phyloP scores from a whole-genome alignment of 108 stramenopile genomes.

The Conticribra guillardii region DNA sequence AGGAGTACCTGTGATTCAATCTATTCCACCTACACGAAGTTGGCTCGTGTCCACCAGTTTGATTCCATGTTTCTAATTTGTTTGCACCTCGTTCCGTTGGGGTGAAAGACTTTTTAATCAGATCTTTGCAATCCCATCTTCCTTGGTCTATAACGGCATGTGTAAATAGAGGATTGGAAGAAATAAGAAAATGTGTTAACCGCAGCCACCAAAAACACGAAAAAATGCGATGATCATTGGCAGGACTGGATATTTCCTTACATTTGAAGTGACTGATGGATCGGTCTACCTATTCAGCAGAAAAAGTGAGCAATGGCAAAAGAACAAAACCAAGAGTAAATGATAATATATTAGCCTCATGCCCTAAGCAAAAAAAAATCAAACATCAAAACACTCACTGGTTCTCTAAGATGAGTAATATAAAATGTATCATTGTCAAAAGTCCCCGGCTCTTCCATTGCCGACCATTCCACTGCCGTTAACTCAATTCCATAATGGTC shows the following conservation, averaged over 20 bases:
- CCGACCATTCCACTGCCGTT: constrained; percentile 9
- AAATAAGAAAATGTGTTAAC: not conserved
- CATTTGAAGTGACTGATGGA: constrained; percentile 47
- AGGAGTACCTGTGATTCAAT: not conserved
- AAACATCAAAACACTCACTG: constrained; percentile 23
- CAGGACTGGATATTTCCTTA: constrained; percentile 2
- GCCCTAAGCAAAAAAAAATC: not conserved
- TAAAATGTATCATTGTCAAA: constrained; percentile 32
- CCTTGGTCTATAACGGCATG: constrained; percentile 25
- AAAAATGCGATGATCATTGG: not conserved
- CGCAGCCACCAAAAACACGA: not conserved
- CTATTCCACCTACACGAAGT: not conserved
- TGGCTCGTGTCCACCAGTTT: constrained; percentile 2
- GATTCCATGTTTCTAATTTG: constrained; percentile 17
- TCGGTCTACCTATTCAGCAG: constrained; percentile 12
- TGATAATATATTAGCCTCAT: not conserved
- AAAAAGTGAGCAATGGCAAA: not conserved
- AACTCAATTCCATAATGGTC: constrained; percentile 39
- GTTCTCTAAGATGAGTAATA: constrained; percentile 43
- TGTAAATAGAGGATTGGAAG: not conserved
- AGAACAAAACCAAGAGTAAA: not conserved
- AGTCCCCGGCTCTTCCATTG: constrained; percentile 35
- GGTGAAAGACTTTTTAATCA: constrained; percentile 12
- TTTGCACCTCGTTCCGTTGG: constrained; percentile 21
- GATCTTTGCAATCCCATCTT: constrained; percentile 33